A percentile compares a stretch with the other conserved stretches of the same genome.
Conservation (phyloP, 805 yeast species). For the Suhomyces prunicola region DNA sequence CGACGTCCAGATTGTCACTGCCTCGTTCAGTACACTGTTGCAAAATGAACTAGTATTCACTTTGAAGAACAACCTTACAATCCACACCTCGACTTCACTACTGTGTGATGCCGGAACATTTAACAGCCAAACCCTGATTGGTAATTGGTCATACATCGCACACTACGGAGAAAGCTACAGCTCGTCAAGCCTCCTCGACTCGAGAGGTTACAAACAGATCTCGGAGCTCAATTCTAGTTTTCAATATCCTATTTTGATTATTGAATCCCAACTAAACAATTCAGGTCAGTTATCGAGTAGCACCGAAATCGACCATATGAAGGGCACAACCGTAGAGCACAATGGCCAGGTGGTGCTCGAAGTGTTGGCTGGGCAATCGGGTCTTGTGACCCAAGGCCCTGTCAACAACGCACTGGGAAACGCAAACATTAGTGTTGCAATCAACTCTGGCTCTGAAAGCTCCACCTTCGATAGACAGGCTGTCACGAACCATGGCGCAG, state of each 20-base stretch:
- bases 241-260: neutral
- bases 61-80: conserved; percentile 35
- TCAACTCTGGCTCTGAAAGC: neutral
- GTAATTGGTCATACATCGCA: neutral
- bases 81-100: conserved; percentile 18
- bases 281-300: neutral
- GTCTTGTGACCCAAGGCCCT: neutral
- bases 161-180: neutral
- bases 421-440: neutral
- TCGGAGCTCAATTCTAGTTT: neutral
- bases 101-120: neutral
- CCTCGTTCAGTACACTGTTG: conserved; percentile 31
- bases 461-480: neutral
- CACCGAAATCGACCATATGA: neutral
- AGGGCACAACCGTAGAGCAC: neutral
- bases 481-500: neutral
- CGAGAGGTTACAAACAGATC: neutral
- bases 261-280: neutral
- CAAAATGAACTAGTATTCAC: conserved; percentile 34
- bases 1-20: conserved; percentile 38
- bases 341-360: neutral
- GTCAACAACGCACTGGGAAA: neutral
- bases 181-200: neutral
- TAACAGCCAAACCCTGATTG: neutral
- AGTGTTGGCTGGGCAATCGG: neutral